phyloP scores from a whole-genome alignment of 2,329 filamentous ascomycete genomes.

The Ophiostoma angusticollis region DNA sequence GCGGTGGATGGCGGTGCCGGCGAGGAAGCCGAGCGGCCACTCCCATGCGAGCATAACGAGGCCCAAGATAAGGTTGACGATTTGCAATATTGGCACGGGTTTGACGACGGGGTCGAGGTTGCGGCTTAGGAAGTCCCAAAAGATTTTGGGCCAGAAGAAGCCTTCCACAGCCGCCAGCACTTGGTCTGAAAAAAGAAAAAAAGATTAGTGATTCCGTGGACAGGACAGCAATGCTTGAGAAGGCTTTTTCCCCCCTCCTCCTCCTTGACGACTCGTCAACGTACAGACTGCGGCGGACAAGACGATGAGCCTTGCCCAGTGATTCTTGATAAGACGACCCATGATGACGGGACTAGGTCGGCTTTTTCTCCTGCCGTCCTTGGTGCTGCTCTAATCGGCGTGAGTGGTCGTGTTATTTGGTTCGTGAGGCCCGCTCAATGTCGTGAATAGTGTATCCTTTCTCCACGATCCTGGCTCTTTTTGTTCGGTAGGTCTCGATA shows the following conservation, averaged over 20 bases:
- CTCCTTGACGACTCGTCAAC: constrained; percentile 15
- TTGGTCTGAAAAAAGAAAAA: constrained; percentile 51
- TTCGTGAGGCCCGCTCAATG: constrained; percentile 1
- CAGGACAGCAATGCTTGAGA: no score
- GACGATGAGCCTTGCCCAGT: constrained; percentile 91
- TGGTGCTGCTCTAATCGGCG: no score
- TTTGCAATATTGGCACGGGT: constrained; percentile 78
- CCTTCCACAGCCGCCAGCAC: constrained; percentile 67
- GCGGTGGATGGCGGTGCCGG: constrained; percentile 66
- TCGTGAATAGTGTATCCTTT: no score
- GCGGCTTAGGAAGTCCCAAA: constrained; percentile 93
- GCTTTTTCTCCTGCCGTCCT: no score
- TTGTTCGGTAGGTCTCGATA: no score
- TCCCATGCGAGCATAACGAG: constrained; percentile 72
- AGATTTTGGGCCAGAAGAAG: constrained; percentile 98
- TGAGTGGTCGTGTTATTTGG: constrained; percentile 7
- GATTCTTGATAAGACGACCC: constrained; percentile 99
- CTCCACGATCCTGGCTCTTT: no score
- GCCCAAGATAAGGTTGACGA: constrained; percentile 76
- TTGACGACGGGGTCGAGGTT: constrained; percentile 78
- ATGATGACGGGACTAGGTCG: constrained; percentile 52
- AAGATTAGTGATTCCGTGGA: background rate
- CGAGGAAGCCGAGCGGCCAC: constrained; percentile 72
- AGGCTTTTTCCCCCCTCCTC: no score
- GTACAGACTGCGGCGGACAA: constrained; percentile 69